Percentiles rank a stretch among this genome's conserved stretches.
Conservation (phyloP, 208 protist genomes). For the Strigomonas culicis region DNA sequence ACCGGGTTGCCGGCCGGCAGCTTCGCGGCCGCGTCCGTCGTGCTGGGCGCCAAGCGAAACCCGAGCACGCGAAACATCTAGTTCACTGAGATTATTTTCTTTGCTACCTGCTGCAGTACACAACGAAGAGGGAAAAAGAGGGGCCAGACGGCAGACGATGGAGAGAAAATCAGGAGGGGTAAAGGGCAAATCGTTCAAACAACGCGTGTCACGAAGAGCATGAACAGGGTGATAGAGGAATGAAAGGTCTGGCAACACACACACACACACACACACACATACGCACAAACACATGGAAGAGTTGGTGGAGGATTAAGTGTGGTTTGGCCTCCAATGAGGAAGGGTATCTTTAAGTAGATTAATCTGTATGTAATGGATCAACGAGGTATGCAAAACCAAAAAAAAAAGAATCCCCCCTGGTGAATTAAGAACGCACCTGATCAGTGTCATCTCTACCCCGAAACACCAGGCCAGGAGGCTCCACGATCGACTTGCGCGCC, state of each 20-base stretch:
- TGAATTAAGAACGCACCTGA: slow-evolving; percentile 26
- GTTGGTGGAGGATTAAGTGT: too few species aligned
- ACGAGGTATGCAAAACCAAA: slow-evolving; percentile 8
- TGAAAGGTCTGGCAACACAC: too few species aligned
- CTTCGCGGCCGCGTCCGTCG: slow-evolving; percentile 80
- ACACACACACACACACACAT: too few species aligned
- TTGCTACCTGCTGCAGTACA: too few species aligned
- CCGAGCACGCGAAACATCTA: neutral
- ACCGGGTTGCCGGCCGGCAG: slow-evolving; percentile 81
- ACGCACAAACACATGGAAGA: too few species aligned
- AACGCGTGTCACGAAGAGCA: neutral
- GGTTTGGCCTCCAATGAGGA: neutral
- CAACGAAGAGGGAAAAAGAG: too few species aligned
- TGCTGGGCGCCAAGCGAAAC: slow-evolving; percentile 44
- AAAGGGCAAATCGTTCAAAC: neutral
- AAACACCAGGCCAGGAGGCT: slow-evolving; percentile 66
- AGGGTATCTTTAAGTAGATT: slow-evolving; percentile 7
- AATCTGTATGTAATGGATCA: too few species aligned
- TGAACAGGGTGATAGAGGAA: too few species aligned
- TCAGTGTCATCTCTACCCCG: slow-evolving; percentile 30
- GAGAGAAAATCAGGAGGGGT: neutral
- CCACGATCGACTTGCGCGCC: slow-evolving; percentile 18
- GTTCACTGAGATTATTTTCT: too few species aligned
- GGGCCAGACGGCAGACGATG: too few species aligned
- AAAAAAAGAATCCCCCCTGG: slow-evolving; percentile 3